A percentile compares a stretch with the other conserved stretches of the same genome.
Conservation (phyloP, 2,329 filamentous ascomycete species). For the Penicillium psychrosexuale region DNA sequence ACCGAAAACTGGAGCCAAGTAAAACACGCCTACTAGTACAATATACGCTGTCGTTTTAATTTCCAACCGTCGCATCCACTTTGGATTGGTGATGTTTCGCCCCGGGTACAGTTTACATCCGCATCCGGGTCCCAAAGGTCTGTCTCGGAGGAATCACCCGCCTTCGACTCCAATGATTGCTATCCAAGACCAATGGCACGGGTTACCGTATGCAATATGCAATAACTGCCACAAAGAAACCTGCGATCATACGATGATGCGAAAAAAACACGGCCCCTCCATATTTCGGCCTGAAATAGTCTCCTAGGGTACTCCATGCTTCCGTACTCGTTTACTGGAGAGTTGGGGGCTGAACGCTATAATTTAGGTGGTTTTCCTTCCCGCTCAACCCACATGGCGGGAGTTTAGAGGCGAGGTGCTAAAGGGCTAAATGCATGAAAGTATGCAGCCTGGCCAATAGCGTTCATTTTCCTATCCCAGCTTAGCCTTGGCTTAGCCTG, state of each 20-base stretch:
- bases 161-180: neutral
- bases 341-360: neutral
- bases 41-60: neutral
- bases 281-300: neutral
- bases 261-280: neutral
- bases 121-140: neutral
- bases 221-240: neutral
- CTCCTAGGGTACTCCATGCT: neutral
- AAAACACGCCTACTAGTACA: neutral
- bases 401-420: neutral
- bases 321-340: too few relatives aligned
- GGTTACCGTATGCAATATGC: neutral
- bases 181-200: neutral
- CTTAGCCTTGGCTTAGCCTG: neutral
- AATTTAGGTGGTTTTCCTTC: neutral
- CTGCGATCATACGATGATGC: neutral
- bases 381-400: neutral
- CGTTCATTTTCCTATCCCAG: neutral
- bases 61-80: neutral
- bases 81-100: constrained; percentile 2
- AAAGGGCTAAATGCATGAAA: neutral
- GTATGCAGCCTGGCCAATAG: neutral
- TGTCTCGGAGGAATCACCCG: neutral
- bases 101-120: neutral
- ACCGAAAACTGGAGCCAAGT: neutral